phyloP scores from a whole-genome alignment of 441 rosid genomes.

The Populus tomentosa region DNA sequence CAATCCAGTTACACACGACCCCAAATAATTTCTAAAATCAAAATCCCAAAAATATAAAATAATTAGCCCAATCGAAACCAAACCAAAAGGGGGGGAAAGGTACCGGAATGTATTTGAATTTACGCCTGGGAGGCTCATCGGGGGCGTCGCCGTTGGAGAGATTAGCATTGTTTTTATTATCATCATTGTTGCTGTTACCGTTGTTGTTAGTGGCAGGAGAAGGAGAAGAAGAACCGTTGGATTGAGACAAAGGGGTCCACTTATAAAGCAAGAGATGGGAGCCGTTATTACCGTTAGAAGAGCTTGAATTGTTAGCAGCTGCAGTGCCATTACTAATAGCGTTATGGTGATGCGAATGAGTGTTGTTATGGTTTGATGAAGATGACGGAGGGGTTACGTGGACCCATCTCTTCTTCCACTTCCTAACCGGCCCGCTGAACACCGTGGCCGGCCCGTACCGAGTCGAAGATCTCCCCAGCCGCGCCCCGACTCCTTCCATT shows the following conservation, averaged over 20 bases:
- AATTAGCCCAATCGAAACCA: background rate
- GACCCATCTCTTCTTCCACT: slow-evolving; percentile 98
- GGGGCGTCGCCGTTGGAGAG: slow-evolving; percentile 26
- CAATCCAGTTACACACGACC: background rate
- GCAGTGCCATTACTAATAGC: slow-evolving; percentile 26
- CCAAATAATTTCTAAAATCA: background rate
- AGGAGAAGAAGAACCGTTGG: slow-evolving; percentile 4
- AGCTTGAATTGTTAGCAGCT: background rate
- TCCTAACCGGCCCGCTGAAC: slow-evolving; percentile 90
- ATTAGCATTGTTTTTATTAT: background rate
- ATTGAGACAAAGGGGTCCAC: slow-evolving; percentile 74
- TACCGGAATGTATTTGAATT: slow-evolving; percentile 80
- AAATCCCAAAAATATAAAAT: background rate
- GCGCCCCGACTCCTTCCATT: slow-evolving; percentile 99
- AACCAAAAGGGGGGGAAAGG: background rate
- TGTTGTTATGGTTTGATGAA: slow-evolving; percentile 23
- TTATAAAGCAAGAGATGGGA: slow-evolving; percentile 71
- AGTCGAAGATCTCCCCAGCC: slow-evolving; percentile 90
- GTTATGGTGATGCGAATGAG: slow-evolving; percentile 23
- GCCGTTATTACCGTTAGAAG: slow-evolving; percentile 46
- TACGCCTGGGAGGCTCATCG: slow-evolving; percentile 66
- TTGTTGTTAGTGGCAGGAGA: background rate
- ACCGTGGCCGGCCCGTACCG: slow-evolving; percentile 94
- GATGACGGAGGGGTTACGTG: slow-evolving; percentile 45
- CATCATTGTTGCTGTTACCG: background rate